These are phyloP conservation scores for Microsporum canis DNA, from an alignment of 2,329 filamentous ascomycete genomes.

Conservation along the genomic window DNA sequence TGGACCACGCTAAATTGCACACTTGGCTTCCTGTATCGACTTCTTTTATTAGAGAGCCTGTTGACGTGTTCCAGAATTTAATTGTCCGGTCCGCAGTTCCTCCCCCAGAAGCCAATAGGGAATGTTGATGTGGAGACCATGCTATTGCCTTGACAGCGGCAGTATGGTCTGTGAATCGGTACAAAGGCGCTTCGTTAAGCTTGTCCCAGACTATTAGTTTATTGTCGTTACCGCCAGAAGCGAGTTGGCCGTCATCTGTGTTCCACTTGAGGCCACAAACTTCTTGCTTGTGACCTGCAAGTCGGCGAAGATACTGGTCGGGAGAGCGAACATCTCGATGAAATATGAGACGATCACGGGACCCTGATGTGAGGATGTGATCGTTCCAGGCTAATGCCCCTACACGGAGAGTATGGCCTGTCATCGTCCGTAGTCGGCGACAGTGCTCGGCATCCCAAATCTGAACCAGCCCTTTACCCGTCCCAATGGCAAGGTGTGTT, in stretches of 20 bases:
- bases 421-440: conserved; percentile 85
- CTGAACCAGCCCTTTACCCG: conserved; percentile 84
- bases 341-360: conserved; percentile 82
- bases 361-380: conserved; percentile 91
- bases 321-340: conserved; percentile 90
- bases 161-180: conserved; percentile 88
- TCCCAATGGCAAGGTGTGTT: conserved; percentile 90
- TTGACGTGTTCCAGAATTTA: conserved; percentile 93
- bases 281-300: conserved; percentile 94
- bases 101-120: conserved; percentile 86
- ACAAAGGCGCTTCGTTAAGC: conserved; percentile 78
- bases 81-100: conserved; percentile 93
- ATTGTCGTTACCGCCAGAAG: conserved; percentile 95
- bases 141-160: conserved; percentile 96
- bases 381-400: conserved; percentile 96
- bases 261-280: conserved; percentile 97
- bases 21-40: conserved; percentile 96
- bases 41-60: conserved; percentile 70
- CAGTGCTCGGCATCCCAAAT: conserved; percentile 93
- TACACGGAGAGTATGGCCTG: conserved; percentile 83
- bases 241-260: conserved; percentile 84
- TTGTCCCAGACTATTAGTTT: conserved; percentile 99
- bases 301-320: conserved; percentile 75
- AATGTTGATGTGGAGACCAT: conserved; percentile 93
- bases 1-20: conserved; percentile 96